Percentiles rank a stretch among this genome's conserved stretches.
Evolutionary conservation across 148 eudicot species (phyloP).

Genomic region (Heliosperma pusillum): DNA sequence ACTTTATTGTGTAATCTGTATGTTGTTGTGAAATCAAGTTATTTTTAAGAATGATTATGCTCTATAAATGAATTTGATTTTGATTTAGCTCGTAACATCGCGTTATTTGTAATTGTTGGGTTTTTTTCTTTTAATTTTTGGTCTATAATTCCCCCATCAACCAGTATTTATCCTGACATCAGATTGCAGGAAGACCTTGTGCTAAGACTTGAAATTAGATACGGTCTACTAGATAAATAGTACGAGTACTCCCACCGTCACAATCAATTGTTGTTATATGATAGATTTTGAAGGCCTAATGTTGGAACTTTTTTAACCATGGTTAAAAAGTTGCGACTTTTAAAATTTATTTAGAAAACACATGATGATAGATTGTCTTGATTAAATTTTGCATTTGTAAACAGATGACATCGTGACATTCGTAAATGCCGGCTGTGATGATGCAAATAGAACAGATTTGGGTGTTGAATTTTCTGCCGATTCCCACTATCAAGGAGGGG

Average conservation of each 20-base stretch:
- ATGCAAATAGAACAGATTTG: slow-evolving; percentile 34
- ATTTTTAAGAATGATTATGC: not conserved
- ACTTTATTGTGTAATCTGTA: too few species aligned
- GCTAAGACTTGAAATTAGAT: not conserved
- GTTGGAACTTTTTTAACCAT: too few species aligned
- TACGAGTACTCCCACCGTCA: too few species aligned
- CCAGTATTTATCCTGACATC: not conserved
- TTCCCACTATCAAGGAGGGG: slow-evolving; percentile 68
- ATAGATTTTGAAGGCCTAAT: too few species aligned
- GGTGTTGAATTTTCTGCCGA: slow-evolving; percentile 52
- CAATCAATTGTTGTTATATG: too few species aligned
- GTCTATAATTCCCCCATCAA: too few species aligned
- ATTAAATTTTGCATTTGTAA: slow-evolving; percentile 22
- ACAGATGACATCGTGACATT: slow-evolving; percentile 71
- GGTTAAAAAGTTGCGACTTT: too few species aligned
- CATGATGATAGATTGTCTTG: not conserved
- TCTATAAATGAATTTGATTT: not conserved
- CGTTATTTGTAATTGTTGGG: not conserved
- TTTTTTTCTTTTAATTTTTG: not conserved
- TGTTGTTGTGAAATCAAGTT: too few species aligned
- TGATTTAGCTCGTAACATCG: not conserved
- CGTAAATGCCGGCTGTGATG: slow-evolving; percentile 71
- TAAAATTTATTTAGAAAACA: too few species aligned
- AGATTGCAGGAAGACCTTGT: not conserved
- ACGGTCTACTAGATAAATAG: too few species aligned